Percentiles rank a stretch among this genome's conserved stretches.
These are phyloP conservation scores for Hygrophorus pudorinus DNA, from an alignment of 768 basidiomycete genomes.

Conservation along the genomic window DNA sequence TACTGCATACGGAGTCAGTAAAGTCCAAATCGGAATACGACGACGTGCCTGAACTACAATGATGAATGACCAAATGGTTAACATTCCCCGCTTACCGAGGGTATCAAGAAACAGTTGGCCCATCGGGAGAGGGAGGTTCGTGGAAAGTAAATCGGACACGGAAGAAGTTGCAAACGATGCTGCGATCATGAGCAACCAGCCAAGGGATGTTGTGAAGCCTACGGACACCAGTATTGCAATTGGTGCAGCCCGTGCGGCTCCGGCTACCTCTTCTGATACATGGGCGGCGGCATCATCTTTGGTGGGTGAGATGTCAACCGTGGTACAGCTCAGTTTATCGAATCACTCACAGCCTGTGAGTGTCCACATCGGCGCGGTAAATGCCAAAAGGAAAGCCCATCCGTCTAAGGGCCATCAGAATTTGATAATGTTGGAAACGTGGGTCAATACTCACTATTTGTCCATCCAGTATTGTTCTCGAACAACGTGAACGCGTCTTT, in stretches of 20 bases:
- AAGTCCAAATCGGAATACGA: not conserved
- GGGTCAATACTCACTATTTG: constrained; percentile 33
- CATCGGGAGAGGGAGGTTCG: constrained; percentile 54
- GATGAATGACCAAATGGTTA: constrained; percentile 61
- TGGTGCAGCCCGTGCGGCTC: constrained; percentile 54
- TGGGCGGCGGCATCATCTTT: constrained; percentile 71
- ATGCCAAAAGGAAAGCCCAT: constrained; percentile 66
- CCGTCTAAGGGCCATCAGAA: constrained; percentile 33
- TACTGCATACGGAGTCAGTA: constrained; percentile 28
- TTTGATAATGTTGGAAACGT: not conserved
- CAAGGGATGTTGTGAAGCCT: constrained; percentile 45
- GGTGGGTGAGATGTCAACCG: constrained; percentile 1
- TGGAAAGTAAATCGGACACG: constrained; percentile 36
- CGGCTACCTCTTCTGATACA: constrained; percentile 62
- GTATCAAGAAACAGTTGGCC: constrained; percentile 60
- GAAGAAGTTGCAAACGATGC: constrained; percentile 57
- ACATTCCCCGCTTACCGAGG: constrained; percentile 61
- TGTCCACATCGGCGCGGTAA: constrained; percentile 74
- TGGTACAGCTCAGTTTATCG: not conserved
- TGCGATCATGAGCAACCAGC: constrained; percentile 58
- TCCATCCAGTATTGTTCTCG: constrained; percentile 66
- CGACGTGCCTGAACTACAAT: constrained; percentile 41
- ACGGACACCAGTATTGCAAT: constrained; percentile 62
- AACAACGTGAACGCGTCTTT: constrained; percentile 58
- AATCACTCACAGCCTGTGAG: constrained; percentile 55